Evolutionary conservation across 2,329 filamentous ascomycete species (phyloP), one percentile per base, ranked within the genome.

Genomic region (Fusarium sp.): DNA sequence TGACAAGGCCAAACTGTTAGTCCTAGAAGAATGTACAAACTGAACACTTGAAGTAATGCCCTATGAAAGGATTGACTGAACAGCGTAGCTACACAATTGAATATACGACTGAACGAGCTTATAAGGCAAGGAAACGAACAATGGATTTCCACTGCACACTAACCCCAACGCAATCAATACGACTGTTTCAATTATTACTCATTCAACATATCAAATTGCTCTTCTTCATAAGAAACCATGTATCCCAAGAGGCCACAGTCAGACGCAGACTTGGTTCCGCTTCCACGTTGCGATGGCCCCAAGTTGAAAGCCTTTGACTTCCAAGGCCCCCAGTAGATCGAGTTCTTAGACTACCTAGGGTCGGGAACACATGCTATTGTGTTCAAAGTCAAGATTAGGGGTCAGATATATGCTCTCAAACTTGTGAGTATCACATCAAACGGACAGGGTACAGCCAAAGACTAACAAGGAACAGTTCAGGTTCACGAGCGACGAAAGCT

Each of bases 291-390:
- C 33, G 44, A 59, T 5, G 59, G 59, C 17, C 59, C 59, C 27
- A 47, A 58, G 35, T 31, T 62, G 20, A 45, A 59, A 11, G 25
- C 59, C 1, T 62, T 62, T 15, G 35, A 59, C 59, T 62, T 62
- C 11, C 53, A 47, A n/a, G 42, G 53, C 18, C 53, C 53, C 15
- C 35, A 59, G 25, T 45, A 59, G 53, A 62, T 62, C 4, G 35
- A 59, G 5, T 62, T 62, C 35, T 20, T 59, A 18, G 17, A 62
- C 14, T 11, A 62, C 18, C 29, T 62, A 25, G 59, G 59, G 17
- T 44, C 38, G 39, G 59, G 53, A 25, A 6, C 2, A 20, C 59
- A 59, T 17, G 29, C 59, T 15, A 31, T 47, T 29, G 59, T 62
- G 9, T 62, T 59, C 35, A 59, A 59, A 39, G 42, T 62, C 11